phyloP scores from a whole-genome alignment of 352 stramenopile species.

The Globisporangium paroecandrum region DNA sequence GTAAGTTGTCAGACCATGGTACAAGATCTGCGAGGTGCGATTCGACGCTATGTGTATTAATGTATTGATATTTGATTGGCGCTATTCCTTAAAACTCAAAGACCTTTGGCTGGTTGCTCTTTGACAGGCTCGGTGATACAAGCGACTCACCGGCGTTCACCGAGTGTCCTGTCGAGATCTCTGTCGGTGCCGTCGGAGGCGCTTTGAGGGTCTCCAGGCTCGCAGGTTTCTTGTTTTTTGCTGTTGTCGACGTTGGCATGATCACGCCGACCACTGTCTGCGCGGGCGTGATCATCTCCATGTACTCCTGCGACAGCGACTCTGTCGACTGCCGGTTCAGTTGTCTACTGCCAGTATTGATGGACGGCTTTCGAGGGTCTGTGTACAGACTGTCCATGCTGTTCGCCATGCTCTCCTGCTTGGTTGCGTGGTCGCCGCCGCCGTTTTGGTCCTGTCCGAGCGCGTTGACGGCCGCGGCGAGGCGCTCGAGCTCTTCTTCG shows the following conservation, averaged over 20 bases:
- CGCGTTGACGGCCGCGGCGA: conserved; percentile 9
- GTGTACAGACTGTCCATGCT: neutral
- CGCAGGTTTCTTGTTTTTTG: neutral
- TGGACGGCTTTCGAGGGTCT: neutral
- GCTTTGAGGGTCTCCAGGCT: conserved; percentile 10
- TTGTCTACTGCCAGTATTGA: neutral
- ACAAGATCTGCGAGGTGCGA: neutral
- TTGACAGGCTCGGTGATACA: neutral
- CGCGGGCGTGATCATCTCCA: conserved; percentile 13
- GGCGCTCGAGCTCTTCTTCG: conserved; percentile 26
- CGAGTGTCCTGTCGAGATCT: neutral
- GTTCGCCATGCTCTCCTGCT: neutral
- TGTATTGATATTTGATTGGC: neutral
- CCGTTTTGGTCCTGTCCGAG: neutral
- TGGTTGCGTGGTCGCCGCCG: neutral
- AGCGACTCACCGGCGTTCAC: neutral
- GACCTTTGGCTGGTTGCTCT: conserved; percentile 1
- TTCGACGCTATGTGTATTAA: neutral
- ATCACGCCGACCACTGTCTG: neutral
- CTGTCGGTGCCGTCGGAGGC: neutral
- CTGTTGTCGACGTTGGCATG: neutral
- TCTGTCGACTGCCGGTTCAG: conserved; percentile 17
- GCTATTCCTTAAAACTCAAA: conserved; percentile 14
- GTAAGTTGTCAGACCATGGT: neutral
- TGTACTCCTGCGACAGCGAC: conserved; percentile 14